Evolutionary conservation across 139 green algal genomes (phyloP), one percentile per base, ranked within the genome.

Genomic region (Chlamydomonas incerta): DNA sequence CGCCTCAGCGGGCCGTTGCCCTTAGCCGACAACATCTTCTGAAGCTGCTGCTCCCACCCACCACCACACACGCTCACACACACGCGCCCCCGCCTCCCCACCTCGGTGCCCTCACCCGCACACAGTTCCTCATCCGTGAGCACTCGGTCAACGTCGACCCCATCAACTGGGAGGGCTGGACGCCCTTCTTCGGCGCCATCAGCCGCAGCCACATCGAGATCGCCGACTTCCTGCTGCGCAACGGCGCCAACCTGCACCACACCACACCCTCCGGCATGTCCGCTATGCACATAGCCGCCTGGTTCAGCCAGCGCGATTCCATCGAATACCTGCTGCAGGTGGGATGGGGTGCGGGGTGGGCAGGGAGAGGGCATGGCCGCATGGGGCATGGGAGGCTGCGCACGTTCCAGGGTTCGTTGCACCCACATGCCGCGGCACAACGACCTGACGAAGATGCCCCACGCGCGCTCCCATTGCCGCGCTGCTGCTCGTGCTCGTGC

Each of bases 131-230:
- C 20, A n/a, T 89, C 0, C 72, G 76, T 21, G 85, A 89, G 34
- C 35, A 62, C 35, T 10, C 23, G 9, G 70, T 81, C 2, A 50
- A 34, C 23, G 66, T 90, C 11, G 86, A 85, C 41, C 62, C 73
- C 0, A 34, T 72, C 55, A 90, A 90, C 73, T 87, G 58, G 55
- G 86, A 90, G 80, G 80, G 86, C 72, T 87, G 86, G 80, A 90
- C 86, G 35, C 86, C 86, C 0, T 35, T 90, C 31, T 80, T 85
- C 55, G 85, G 72, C 80, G 80, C 86, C 31, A 60, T 90, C 37
- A 34, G n/a, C 18, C 52, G 80, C 18, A 72, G 62, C 2, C 80
- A 90, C 72, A 35, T 87, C 4, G 72, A 84, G 23, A 57, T 90
- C 33, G 80, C 81, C 0, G 77, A 90, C 52, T 87, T 75, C 55